These are phyloP conservation scores for Porcisia hertigi DNA, from an alignment of 208 protist genomes.

Conservation along the genomic window DNA sequence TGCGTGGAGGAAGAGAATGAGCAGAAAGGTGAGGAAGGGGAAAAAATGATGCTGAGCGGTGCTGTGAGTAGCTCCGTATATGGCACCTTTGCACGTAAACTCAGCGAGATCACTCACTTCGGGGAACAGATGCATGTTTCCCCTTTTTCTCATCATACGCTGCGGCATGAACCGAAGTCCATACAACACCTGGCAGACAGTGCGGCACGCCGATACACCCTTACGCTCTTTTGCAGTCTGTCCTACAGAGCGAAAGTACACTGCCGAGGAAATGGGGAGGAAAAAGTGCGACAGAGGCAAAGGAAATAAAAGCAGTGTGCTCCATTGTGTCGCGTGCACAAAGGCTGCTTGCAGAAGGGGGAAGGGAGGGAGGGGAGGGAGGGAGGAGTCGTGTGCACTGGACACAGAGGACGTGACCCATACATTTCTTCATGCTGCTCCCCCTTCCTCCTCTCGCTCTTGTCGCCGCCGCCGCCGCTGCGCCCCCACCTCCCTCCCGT, in stretches of 20 bases:
- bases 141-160: neutral
- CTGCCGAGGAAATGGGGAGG: neutral
- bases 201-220: neutral
- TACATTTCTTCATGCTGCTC: neutral
- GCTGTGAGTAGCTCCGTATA: neutral
- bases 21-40: neutral
- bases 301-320: slow-evolving; percentile 1
- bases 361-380: neutral
- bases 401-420: neutral
- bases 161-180: neutral
- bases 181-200: neutral
- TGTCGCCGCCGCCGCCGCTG: too few relatives aligned
- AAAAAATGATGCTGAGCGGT: neutral
- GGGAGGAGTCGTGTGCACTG: neutral
- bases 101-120: neutral
- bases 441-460: neutral
- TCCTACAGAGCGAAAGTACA: neutral
- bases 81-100: neutral
- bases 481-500: neutral
- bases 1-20: neutral
- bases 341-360: neutral
- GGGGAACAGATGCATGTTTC: too few relatives aligned
- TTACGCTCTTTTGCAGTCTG: neutral
- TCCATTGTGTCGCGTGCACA: neutral
- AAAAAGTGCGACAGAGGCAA: neutral